Evolutionary conservation across 371 early-diverging fungal genomes (phyloP).

Genomic region (Rhizopus stolonifer): DNA sequence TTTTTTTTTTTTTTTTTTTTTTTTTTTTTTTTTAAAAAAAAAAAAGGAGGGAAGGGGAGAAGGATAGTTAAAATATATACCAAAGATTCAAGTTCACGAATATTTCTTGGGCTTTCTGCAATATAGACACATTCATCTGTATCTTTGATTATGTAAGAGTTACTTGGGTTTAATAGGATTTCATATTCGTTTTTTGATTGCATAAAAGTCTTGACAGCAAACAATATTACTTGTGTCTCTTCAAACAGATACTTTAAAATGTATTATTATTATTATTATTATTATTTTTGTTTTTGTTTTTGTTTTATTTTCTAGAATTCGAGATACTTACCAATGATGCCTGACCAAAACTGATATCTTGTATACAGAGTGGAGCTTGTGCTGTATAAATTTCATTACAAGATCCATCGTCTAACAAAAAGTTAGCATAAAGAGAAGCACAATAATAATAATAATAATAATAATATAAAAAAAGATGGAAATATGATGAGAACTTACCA

Average conservation of each 20-base stretch:
- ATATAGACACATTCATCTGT: constrained; percentile 59
- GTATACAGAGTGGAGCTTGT: constrained; percentile 50
- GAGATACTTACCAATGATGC: constrained; percentile 43
- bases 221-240: constrained; percentile 67
- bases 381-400: constrained; percentile 66
- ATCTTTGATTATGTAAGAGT: constrained; percentile 49
- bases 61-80: no score
- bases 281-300: neutral
- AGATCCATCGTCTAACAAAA: constrained; percentile 50
- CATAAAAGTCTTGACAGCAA: constrained; percentile 54
- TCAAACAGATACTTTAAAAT: constrained; percentile 46
- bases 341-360: constrained; percentile 56
- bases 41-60: no score
- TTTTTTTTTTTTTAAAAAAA: neutral
- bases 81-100: constrained; percentile 40
- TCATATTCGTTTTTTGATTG: constrained; percentile 18
- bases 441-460: no score
- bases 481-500: constrained; percentile 28
- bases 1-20: neutral
- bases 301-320: neutral
- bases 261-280: no score
- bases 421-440: no score
- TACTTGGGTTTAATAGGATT: constrained; percentile 63
- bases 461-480: no score
- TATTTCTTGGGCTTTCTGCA: constrained; percentile 58